A percentile compares a stretch with the other conserved stretches of the same genome.
Evolutionary conservation across 148 eudicot genomes (phyloP).

Genomic region (Rhododendron ferrugineum): DNA sequence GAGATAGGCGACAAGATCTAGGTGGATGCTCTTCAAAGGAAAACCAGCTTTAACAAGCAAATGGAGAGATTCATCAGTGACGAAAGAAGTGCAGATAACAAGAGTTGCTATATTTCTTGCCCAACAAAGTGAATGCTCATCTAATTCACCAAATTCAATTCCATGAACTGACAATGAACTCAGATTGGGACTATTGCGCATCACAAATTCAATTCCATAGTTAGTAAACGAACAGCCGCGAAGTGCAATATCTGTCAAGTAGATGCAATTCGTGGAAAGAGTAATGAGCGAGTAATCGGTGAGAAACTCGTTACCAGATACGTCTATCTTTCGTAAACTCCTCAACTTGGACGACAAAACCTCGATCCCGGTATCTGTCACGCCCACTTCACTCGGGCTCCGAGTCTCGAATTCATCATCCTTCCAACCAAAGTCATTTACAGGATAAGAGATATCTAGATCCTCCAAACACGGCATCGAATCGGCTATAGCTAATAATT

Average conservation of each 20-base stretch:
- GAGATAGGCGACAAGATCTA: neutral
- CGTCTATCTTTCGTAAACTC: constrained; percentile 39
- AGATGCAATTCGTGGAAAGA: constrained; percentile 36
- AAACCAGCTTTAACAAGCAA: constrained; percentile 21
- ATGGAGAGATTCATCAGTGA: constrained; percentile 48
- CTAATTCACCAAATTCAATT: constrained; percentile 8
- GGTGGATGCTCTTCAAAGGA: constrained; percentile 40
- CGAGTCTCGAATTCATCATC: neutral
- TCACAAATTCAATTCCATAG: constrained; percentile 27
- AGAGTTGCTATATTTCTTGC: constrained; percentile 33
- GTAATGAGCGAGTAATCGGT: constrained; percentile 42
- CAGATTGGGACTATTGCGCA: constrained; percentile 31
- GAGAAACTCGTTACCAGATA: constrained; percentile 43
- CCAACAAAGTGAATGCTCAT: constrained; percentile 7
- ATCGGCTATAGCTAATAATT: constrained; percentile 28
- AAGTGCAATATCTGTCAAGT: constrained; percentile 41
- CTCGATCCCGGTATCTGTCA: constrained; percentile 55
- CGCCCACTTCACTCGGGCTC: constrained; percentile 7
- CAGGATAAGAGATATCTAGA: constrained; percentile 33
- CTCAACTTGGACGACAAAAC: constrained; percentile 35
- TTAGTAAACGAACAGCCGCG: constrained; percentile 30
- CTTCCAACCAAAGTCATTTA: neutral
- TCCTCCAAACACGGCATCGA: constrained; percentile 42
- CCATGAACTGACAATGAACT: constrained; percentile 18
- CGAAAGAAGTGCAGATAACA: constrained; percentile 25